A percentile compares a stretch with the other conserved stretches of the same genome.
Evolutionary conservation across 2,329 filamentous ascomycete genomes (phyloP).

Genomic region (Diaporthe citrichinensis): DNA sequence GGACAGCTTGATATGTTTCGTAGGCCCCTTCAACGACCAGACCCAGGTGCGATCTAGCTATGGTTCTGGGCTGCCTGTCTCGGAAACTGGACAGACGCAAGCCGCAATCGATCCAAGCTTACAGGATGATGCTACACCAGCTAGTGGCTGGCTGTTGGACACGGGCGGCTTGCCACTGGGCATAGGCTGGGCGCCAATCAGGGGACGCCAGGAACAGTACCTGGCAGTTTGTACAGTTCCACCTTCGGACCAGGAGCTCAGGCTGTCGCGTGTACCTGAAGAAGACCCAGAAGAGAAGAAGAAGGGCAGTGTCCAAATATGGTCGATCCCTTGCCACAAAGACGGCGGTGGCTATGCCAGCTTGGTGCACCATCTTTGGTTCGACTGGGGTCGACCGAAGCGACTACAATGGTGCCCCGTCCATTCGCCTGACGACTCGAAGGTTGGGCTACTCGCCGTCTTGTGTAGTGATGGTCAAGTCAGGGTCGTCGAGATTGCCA

Average conservation of each 20-base stretch:
- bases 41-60: constrained; percentile 43
- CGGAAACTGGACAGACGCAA: constrained; percentile 50
- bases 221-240: constrained; percentile 67
- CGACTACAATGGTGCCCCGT: constrained; percentile 69
- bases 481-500: constrained; percentile 60
- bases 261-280: constrained; percentile 29
- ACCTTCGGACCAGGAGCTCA: constrained; percentile 61
- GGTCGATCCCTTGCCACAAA: constrained; percentile 40
- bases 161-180: constrained; percentile 66
- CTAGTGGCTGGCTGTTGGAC: constrained; percentile 67
- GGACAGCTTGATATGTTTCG: constrained; percentile 46
- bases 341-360: constrained; percentile 19
- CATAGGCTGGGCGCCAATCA: constrained; percentile 66
- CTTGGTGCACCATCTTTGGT: constrained; percentile 50
- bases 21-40: constrained; percentile 48
- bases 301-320: constrained; percentile 40
- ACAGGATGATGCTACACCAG: constrained; percentile 41
- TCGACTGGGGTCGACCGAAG: constrained; percentile 65
- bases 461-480: constrained; percentile 67
- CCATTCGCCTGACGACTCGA: constrained; percentile 48
- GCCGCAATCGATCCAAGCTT: constrained; percentile 45
- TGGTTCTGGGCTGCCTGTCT: constrained; percentile 44
- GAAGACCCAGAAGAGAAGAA: constrained; percentile 34
- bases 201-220: constrained; percentile 57
- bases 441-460: constrained; percentile 61